phyloP scores from a whole-genome alignment of 2,329 filamentous ascomycete species.

The Parastagonospora avenae region DNA sequence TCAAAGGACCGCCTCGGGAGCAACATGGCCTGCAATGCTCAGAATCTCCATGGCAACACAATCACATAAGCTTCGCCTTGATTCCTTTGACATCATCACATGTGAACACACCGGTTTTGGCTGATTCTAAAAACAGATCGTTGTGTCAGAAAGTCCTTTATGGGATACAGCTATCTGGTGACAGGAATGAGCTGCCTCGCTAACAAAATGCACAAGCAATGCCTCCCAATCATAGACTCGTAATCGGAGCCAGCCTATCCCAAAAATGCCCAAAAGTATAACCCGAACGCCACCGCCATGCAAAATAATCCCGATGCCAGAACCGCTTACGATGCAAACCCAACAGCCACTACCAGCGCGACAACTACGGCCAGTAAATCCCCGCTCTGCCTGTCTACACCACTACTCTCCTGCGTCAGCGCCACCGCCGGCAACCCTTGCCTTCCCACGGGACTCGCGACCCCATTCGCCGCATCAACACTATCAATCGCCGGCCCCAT shows the following conservation, averaged over 20 bases:
- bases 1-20: too few species aligned
- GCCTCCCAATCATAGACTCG: too few species aligned
- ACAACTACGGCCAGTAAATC: slow-evolving; percentile 37
- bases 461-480: slow-evolving; percentile 72
- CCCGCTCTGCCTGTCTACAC: slow-evolving; percentile 18
- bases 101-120: too few species aligned
- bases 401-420: slow-evolving; percentile 18
- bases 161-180: neutral
- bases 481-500: slow-evolving; percentile 71
- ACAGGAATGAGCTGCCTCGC: neutral
- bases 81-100: too few species aligned
- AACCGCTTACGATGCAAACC: slow-evolving; percentile 25
- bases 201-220: too few species aligned
- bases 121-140: too few species aligned
- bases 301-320: slow-evolving; percentile 3
- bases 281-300: slow-evolving; percentile 25
- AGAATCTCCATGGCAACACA: too few species aligned
- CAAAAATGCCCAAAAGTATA: too few species aligned
- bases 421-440: slow-evolving; percentile 26
- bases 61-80: too few species aligned
- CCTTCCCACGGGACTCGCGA: slow-evolving; percentile 42
- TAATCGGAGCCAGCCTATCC: too few species aligned
- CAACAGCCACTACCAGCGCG: slow-evolving; percentile 36
- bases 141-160: too few species aligned
- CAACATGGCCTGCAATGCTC: too few species aligned